Percentiles rank a stretch among this genome's conserved stretches.
These are phyloP conservation scores for Wolfiporia cocos DNA, from an alignment of 1,284 basidiomycete genomes.

Conservation along the genomic window DNA sequence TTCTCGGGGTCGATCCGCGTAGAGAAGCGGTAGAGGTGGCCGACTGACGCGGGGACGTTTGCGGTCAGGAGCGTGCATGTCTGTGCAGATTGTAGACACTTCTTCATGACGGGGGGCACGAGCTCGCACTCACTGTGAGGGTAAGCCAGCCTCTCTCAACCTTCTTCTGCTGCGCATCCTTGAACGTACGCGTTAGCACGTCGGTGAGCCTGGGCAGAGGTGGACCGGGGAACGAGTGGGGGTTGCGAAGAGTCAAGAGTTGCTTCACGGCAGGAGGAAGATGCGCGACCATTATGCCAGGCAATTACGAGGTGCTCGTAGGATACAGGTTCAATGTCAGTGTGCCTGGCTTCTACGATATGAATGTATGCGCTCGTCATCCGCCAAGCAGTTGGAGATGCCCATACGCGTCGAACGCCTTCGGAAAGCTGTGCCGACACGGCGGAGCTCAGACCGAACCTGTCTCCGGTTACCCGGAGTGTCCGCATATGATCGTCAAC, in stretches of 20 bases:
- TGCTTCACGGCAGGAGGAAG: constrained; percentile 58
- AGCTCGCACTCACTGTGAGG: constrained; percentile 68
- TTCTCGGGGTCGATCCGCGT: constrained; percentile 45
- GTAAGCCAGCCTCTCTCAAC: constrained; percentile 82
- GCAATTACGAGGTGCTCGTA: no score
- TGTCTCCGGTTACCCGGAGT: no score
- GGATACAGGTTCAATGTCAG: no score
- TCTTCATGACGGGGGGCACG: no score
- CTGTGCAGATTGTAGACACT: no score
- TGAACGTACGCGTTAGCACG: constrained; percentile 53
- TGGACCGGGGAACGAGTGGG: constrained; percentile 57
- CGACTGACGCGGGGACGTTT: constrained; percentile 78
- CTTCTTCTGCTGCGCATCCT: constrained; percentile 55
- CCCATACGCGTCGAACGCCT: no score
- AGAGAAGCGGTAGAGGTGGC: constrained; percentile 74
- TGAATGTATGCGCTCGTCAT: no score
- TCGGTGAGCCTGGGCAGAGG: constrained; percentile 43
- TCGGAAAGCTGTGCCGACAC: no score
- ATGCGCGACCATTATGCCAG: constrained; percentile 38
- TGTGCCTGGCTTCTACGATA: no score
- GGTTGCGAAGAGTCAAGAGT: constrained; percentile 65
- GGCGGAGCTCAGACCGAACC: no score
- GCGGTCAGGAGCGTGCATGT: constrained; percentile 80
- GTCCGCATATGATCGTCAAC: no score
- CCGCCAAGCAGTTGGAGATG: no score